Conservation (phyloP, 768 basidiomycete species). For the Xerocomellus amylosporus region DNA sequence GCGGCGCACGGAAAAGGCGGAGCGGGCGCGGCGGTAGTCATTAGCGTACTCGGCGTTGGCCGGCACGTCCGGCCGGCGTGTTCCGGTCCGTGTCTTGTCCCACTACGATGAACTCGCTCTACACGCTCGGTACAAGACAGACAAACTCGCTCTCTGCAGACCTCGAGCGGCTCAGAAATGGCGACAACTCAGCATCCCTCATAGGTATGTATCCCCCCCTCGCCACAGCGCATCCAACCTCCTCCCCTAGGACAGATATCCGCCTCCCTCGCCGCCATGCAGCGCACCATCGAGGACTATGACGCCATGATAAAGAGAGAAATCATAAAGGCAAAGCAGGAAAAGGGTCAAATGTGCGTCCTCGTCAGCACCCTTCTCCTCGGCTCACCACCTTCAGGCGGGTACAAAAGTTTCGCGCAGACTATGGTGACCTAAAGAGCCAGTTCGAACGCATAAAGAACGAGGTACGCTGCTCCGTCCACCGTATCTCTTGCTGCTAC, state of each 20-base stretch:
- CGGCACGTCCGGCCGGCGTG: conserved; percentile 13
- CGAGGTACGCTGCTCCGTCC: conserved; percentile 34
- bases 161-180: conserved; percentile 75
- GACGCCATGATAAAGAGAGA: conserved; percentile 96
- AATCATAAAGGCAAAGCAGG: conserved; percentile 93
- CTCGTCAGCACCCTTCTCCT: not conserved
- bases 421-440: conserved; percentile 76
- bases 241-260: conserved; percentile 85
- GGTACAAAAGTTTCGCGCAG: conserved; percentile 85
- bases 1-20: conserved; percentile 69
- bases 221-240: conserved; percentile 6
- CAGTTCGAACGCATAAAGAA: conserved; percentile 80
- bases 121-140: conserved; percentile 90
- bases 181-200: conserved; percentile 76
- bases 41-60: conserved; percentile 1
- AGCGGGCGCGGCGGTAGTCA: conserved; percentile 48
- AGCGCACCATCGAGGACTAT: conserved; percentile 94
- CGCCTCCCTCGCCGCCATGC: conserved; percentile 93
- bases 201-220: conserved; percentile 57
- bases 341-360: conserved; percentile 87
- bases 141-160: conserved; percentile 86
- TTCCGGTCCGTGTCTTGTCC: conserved; percentile 5
- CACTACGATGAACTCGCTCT: conserved; percentile 86
- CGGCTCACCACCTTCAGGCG: conserved; percentile 52
- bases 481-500: not conserved